Conservation (phyloP, 2,329 filamentous ascomycete genomes). For the Orbilia brochopaga region DNA sequence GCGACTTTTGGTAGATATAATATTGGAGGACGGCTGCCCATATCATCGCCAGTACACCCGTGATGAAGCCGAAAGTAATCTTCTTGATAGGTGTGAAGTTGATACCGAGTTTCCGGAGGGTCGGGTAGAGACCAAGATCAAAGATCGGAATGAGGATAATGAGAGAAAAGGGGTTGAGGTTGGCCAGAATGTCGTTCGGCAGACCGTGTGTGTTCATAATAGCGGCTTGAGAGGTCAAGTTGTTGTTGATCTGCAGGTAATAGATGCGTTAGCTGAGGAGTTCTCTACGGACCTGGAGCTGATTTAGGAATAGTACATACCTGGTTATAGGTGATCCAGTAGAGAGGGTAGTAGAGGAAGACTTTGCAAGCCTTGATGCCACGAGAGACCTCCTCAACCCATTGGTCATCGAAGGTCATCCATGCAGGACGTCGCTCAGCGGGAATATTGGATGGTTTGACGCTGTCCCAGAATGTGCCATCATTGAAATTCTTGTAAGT, state of each 20-base stretch:
- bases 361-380: slow-evolving; percentile 54
- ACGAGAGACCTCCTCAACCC: slow-evolving; percentile 53
- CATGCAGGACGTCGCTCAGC: slow-evolving; percentile 67
- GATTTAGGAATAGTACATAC: slow-evolving; percentile 57
- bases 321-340: slow-evolving; percentile 68
- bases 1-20: slow-evolving; percentile 61
- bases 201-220: slow-evolving; percentile 70
- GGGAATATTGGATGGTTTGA: slow-evolving; percentile 70
- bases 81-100: slow-evolving; percentile 77
- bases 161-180: slow-evolving; percentile 76
- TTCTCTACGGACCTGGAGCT: neutral
- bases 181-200: slow-evolving; percentile 78
- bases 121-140: slow-evolving; percentile 73
- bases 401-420: slow-evolving; percentile 53
- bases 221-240: slow-evolving; percentile 65
- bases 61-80: slow-evolving; percentile 73
- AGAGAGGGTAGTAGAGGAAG: slow-evolving; percentile 53
- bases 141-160: slow-evolving; percentile 76
- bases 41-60: slow-evolving; percentile 69
- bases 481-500: slow-evolving; percentile 67
- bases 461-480: slow-evolving; percentile 69
- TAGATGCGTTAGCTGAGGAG: slow-evolving; percentile 61
- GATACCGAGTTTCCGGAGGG: slow-evolving; percentile 68
- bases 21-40: slow-evolving; percentile 63
- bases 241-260: slow-evolving; percentile 68